A percentile compares a stretch with the other conserved stretches of the same genome.
phyloP scores from a whole-genome alignment of 345 rosid species.

The Laguncularia racemosa region DNA sequence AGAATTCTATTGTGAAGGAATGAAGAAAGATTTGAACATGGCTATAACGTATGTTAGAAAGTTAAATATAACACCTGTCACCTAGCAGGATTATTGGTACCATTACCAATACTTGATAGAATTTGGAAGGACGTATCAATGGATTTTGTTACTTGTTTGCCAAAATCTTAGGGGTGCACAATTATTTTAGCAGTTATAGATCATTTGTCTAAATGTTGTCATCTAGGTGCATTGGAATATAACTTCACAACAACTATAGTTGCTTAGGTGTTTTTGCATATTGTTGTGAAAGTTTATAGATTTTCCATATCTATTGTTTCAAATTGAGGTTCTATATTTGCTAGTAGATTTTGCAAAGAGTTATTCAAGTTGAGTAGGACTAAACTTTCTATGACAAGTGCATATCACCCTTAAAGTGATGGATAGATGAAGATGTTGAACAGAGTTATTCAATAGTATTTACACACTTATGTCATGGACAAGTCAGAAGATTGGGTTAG shows the following conservation, averaged over 20 bases:
- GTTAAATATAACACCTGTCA: background rate
- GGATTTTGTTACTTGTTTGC: conserved; percentile 3
- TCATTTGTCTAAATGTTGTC: background rate
- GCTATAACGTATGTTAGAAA: background rate
- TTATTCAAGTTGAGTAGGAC: background rate
- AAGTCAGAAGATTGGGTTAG: too few species aligned
- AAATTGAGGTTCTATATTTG: background rate
- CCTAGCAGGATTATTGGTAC: background rate
- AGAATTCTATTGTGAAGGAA: background rate
- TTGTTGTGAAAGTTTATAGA: background rate
- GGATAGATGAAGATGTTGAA: background rate
- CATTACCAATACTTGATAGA: background rate
- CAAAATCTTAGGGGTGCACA: background rate
- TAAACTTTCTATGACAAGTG: background rate
- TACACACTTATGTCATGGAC: too few species aligned
- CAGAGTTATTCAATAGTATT: too few species aligned
- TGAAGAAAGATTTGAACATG: background rate
- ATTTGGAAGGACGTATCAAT: background rate
- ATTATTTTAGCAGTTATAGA: conserved; percentile 3
- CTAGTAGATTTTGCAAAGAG: conserved; percentile 1
- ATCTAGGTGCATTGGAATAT: background rate
- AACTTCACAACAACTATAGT: background rate
- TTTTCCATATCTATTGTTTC: background rate
- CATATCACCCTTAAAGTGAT: background rate
- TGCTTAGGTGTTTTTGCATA: background rate